Base-by-base conservation (phyloP, 148 eudicot species). In the Nepenthes gracilis region DNA sequence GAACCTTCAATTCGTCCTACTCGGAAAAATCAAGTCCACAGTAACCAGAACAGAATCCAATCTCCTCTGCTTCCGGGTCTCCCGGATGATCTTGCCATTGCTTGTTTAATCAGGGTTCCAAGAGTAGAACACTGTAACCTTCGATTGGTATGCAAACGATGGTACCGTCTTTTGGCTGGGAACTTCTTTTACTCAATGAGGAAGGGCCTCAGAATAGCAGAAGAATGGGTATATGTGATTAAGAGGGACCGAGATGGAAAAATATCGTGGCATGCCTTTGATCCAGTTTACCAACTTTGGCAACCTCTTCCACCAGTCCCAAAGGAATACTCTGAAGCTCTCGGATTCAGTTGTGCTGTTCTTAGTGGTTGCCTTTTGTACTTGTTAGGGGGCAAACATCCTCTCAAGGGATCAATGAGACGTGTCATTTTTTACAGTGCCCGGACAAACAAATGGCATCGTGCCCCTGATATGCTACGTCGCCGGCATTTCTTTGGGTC, bases 221-320 rank as follows among this genome's bases (percentile, higher is more conserved):
- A 90, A 69, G 97, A 90, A 66, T 90, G 97, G 97, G 77, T 90
- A 2, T 90, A 87, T 61, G 75, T 90, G 36, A 79, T 90, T 69
- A 90, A 90, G 62, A 77, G 89, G 66, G 97, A 90, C 60, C 71
- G 75, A 69, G 97, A 87, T 61, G 82, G 88, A 32, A 84, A 77
- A 70, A 74, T 90, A 62, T 85, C 97, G 6, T 90, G 91, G 97
- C 87, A 87, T 70, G 95, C 95, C 34, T 90, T 87, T 61, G 97
- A 90, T 66, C 95, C 97, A 0, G 57, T 61, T 12, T 62, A 81
- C 76, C 91, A 85, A 58, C 72, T 84, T 2, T 90, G 88, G 88
- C 97, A 87, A 63, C 89, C 97, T 43, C 88, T 90, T 57, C 91
- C 97, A 58, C 97, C 97, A 2, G 85, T 90, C n/a, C 97, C 97